Conservation (phyloP, 2,329 filamentous ascomycete genomes). For the Stagonosporopsis vannaccii region DNA sequence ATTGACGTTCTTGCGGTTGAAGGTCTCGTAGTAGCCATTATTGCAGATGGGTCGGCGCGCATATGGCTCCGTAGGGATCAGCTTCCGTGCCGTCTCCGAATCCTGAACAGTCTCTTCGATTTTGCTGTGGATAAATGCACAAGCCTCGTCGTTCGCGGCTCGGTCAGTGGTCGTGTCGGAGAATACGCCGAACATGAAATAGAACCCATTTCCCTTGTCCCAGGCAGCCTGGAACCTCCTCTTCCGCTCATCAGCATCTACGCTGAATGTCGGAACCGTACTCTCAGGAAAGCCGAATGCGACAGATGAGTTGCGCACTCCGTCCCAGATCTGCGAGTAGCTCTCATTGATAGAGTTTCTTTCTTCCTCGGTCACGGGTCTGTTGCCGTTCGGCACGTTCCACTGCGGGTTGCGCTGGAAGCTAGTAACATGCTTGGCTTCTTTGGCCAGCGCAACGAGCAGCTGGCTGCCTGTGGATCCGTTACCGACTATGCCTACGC, state of each 20-base stretch:
- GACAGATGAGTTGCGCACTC: background rate
- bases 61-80: background rate
- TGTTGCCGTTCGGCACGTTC: background rate
- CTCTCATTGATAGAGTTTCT: background rate
- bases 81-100: background rate
- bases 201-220: background rate
- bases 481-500: background rate
- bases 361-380: background rate
- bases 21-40: background rate
- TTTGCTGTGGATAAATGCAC: background rate
- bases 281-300: background rate
- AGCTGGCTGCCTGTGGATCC: slow-evolving; percentile 1
- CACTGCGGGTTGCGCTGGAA: slow-evolving; percentile 1
- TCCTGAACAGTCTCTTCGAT: background rate
- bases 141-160: background rate
- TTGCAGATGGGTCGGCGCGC: background rate
- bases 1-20: slow-evolving; percentile 2
- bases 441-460: background rate
- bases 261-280: background rate
- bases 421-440: slow-evolving; percentile 1
- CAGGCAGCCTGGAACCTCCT: background rate
- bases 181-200: slow-evolving; percentile 1
- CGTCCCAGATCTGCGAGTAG: background rate
- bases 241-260: background rate
- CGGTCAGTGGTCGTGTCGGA: background rate